Evolutionary conservation across 2,329 filamentous ascomycete species (phyloP).

Genomic region (Cordyceps militaris): DNA sequence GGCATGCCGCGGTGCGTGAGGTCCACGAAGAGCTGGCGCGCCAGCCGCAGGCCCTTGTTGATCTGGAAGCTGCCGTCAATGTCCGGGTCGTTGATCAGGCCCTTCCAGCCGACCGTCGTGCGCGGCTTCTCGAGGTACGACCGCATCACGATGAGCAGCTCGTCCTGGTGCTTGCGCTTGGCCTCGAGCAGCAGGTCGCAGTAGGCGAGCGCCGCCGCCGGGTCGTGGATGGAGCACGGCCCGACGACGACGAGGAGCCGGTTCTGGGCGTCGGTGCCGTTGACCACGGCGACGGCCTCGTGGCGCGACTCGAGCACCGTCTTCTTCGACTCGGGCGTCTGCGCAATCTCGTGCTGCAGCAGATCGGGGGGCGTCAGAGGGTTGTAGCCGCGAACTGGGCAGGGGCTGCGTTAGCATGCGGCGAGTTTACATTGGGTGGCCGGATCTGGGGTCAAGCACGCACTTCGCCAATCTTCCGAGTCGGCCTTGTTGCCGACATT

Average conservation of each 20-base stretch:
- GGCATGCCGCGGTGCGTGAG: constrained; percentile 83
- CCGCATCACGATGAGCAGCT: constrained; percentile 92
- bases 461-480: constrained; percentile 80
- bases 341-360: constrained; percentile 80
- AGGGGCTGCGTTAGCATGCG: constrained; percentile 20
- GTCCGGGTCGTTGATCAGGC: constrained; percentile 96
- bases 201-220: constrained; percentile 72
- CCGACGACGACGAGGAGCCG: constrained; percentile 91
- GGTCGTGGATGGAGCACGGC: constrained; percentile 96
- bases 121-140: constrained; percentile 98
- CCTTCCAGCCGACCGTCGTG: constrained; percentile 98
- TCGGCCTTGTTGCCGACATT: constrained; percentile 67
- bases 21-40: constrained; percentile 89
- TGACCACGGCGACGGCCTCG: constrained; percentile 66
- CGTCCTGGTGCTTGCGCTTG: constrained; percentile 70
- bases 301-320: constrained; percentile 66
- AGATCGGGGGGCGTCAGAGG: constrained; percentile 84
- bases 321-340: constrained; percentile 47
- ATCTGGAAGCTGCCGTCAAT: constrained; percentile 97
- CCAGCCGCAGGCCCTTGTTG: constrained; percentile 93
- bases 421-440: not conserved
- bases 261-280: constrained; percentile 65
- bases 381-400: constrained; percentile 74
- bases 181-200: constrained; percentile 74
- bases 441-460: constrained; percentile 34